Evolutionary conservation across 345 rosid genomes (phyloP), one percentile per base, ranked within the genome.

Genomic region (Microcos paniculata): DNA sequence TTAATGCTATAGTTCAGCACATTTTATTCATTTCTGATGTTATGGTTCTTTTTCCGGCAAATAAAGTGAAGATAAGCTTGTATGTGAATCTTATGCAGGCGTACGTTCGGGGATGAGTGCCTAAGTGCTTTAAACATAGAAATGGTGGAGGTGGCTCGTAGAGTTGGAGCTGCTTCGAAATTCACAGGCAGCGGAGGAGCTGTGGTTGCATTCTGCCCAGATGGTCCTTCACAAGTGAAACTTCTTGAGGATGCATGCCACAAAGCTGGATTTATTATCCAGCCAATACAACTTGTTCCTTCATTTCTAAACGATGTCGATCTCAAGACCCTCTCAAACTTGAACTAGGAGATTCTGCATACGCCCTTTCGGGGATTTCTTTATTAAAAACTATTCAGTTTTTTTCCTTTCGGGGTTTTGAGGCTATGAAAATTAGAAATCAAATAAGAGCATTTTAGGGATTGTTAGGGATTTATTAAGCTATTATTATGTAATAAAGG

Each of bases 111-210:
- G 46, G 95, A 92, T 66, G 97, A 89, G 13, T 87, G 83, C 77
- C 84, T 96, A 4, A 97, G 96, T 62, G 85, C 81, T 15, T 21
- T 90, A 71, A 93, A 92, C 87, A 81, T 96, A 75, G 89, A 96
- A 82, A 93, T 96, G 98, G 96, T 93, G 86, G 96, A 91, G 78
- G 82, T 92, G 18, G 96, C 94, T 21, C 84, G 94, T 66, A 87
- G 86, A 62, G 83, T 88, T 16, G 97, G 96, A 4, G 95, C 96
- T 66, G 91, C 96, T 0, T 85, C 97, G 0, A 96, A 96, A 81
- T 93, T 93, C 79, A 96, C 99, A 0, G 96, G 98, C 71, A 96
- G 99, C 58, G 99, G 97, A 66, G 97, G 99, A 79, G 99, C 97
- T 12, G 96, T 90, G 72, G 90, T 96, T 74, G 98, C 80, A 10